Conservation (phyloP, 2,329 filamentous ascomycete species). For the Arthrobotrys iridis region DNA sequence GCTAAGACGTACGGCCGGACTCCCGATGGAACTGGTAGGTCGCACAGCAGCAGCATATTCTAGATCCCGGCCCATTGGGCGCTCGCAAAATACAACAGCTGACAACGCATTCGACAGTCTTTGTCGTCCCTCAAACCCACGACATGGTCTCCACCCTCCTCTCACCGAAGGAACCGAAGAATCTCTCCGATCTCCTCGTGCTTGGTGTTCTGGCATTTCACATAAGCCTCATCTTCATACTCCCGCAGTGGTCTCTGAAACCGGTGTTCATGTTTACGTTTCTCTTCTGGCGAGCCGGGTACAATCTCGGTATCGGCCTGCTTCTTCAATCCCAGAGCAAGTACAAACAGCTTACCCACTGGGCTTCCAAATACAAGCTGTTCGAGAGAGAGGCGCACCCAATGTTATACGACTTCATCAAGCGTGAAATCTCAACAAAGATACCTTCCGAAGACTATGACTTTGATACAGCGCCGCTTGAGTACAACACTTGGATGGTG, state of each 20-base stretch:
- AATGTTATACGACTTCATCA: slow-evolving; percentile 82
- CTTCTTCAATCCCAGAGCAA: slow-evolving; percentile 90
- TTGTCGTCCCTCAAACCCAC: slow-evolving; percentile 93
- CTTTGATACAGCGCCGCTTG: slow-evolving; percentile 90
- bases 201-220: slow-evolving; percentile 80
- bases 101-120: slow-evolving; percentile 70
- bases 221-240: slow-evolving; percentile 75
- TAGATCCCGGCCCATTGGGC: slow-evolving; percentile 30
- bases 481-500: slow-evolving; percentile 99
- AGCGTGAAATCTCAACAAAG: slow-evolving; percentile 91
- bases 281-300: slow-evolving; percentile 88
- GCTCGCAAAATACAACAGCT: slow-evolving; percentile 48
- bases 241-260: slow-evolving; percentile 75
- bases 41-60: slow-evolving; percentile 2
- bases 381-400: slow-evolving; percentile 87
- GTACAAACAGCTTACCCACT: slow-evolving; percentile 82
- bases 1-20: slow-evolving; percentile 90
- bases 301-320: slow-evolving; percentile 93
- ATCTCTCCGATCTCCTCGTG: slow-evolving; percentile 84
- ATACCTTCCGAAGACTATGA: slow-evolving; percentile 86
- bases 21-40: slow-evolving; percentile 85
- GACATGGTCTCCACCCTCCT: slow-evolving; percentile 99
- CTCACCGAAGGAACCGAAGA: slow-evolving; percentile 94
- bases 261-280: slow-evolving; percentile 85
- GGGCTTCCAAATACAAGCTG: slow-evolving; percentile 84